Conservation (phyloP, 176 grass and related monocot species). For the Musa schizocarpa region DNA sequence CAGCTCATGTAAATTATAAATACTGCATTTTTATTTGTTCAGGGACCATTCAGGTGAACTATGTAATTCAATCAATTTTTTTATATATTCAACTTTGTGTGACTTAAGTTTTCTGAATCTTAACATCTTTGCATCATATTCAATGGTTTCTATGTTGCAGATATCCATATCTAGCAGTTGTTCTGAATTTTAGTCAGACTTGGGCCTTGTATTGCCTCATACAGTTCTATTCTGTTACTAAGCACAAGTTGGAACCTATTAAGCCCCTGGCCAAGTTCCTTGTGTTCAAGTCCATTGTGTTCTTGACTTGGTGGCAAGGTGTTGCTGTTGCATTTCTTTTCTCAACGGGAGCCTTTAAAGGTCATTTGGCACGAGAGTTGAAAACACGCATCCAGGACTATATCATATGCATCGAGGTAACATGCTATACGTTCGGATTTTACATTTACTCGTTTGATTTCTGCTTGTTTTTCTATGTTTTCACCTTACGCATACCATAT, state of each 20-base stretch:
- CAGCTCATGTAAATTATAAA: too few species aligned
- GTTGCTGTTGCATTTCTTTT: conserved; percentile 92
- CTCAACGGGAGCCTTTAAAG: conserved; percentile 83
- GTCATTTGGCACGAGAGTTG: conserved; percentile 77
- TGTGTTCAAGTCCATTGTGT: conserved; percentile 98
- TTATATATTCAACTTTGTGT: not conserved
- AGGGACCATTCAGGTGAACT: not conserved
- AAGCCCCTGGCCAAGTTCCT: conserved; percentile 94
- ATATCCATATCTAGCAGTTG: conserved; percentile 92
- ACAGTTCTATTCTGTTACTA: conserved; percentile 87
- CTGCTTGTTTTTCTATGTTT: not conserved
- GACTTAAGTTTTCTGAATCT: not conserved
- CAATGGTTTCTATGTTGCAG: conserved; percentile 27
- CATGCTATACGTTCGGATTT: conserved; percentile 21
- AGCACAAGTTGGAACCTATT: conserved; percentile 89
- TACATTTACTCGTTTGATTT: not conserved
- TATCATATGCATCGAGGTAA: conserved; percentile 96
- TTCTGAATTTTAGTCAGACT: conserved; percentile 97
- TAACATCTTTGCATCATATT: not conserved
- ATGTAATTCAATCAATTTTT: not conserved
- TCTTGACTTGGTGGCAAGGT: conserved; percentile 99
- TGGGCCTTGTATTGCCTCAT: conserved; percentile 98
- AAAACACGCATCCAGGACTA: conserved; percentile 94
- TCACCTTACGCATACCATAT: not conserved
- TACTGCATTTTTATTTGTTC: not conserved